Evolutionary conservation across 2,329 filamentous ascomycete genomes (phyloP), one percentile per base, ranked within the genome.

Genomic region (Cytospora paraplurivora): DNA sequence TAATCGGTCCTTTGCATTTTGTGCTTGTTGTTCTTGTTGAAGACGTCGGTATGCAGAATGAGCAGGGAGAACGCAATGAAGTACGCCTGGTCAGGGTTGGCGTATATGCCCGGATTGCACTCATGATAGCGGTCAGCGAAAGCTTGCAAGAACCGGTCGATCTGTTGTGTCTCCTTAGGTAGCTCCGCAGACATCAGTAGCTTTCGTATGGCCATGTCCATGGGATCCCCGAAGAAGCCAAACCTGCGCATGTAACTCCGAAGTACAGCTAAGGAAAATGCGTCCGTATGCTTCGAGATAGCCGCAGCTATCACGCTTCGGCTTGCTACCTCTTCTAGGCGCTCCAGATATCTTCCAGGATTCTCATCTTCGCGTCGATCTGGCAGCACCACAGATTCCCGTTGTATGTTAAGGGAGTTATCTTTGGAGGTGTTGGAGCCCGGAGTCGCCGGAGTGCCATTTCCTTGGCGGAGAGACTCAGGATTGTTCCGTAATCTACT

Each of bases 11-110:
- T 96, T 72, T 96, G 93, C 95, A 99, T 99, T 77, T 99, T 99
- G 75, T 95, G 86, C 78, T 98, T 98, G 79, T 98, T 98, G 80
- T 98, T 99, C 77, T 96, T 97, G 81, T 99, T 99, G 85, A 98
- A 98, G n/a, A 96, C 92, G 73, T 99, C 95, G 0, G 95, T 98
- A 71, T 99, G 95, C 38, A 99, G 81, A 69, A 99, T 97, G 65
- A 99, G 85, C 62, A 99, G 87, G 1, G 94, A 98, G 73, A 99
- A 99, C 17, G 94, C 93, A 68, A 98, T 94, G 71, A 98, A 97
- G 75, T 98, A 97, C n/a, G 95, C 93, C 77, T 97, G 92, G 72
- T 98, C 95, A 70, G 93, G 87, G 38, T 88, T 89, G 32, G 90
- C 85, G 76, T 96, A 99, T 65, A 99, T 96, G 47, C 95, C 94